A percentile compares a stretch with the other conserved stretches of the same genome.
These are phyloP conservation scores for Gossypium herbaceum DNA, from an alignment of 345 rosid species.

Conservation along the genomic window DNA sequence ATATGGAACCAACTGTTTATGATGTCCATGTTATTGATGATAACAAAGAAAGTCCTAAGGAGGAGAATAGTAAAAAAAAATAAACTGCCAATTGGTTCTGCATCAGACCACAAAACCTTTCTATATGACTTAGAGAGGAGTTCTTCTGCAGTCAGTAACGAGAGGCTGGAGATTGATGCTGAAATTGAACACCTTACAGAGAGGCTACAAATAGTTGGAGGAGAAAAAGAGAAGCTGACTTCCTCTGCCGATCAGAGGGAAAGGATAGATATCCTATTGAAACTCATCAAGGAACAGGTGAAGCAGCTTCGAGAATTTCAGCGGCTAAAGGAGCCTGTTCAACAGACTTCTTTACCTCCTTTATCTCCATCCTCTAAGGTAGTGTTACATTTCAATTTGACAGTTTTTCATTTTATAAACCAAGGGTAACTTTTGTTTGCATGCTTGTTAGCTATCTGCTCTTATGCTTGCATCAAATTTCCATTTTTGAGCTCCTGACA, in stretches of 20 bases:
- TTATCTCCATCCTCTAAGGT: conserved; percentile 36
- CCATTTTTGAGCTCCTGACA: neutral
- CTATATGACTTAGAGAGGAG: conserved; percentile 24
- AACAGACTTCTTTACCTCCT: conserved; percentile 38
- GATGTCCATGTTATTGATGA: conserved; percentile 76
- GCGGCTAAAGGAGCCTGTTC: conserved; percentile 28
- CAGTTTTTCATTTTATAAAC: neutral
- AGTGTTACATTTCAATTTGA: neutral
- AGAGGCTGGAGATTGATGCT: conserved; percentile 39
- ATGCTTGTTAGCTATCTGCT: neutral
- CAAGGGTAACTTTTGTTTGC: neutral
- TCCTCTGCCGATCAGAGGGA: conserved; percentile 34
- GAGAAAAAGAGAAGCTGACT: conserved; percentile 35
- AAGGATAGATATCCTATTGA: conserved; percentile 32
- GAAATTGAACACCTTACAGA: conserved; percentile 57
- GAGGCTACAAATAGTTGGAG: conserved; percentile 39
- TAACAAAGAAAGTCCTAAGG: conserved; percentile 17
- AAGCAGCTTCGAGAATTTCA: conserved; percentile 50
- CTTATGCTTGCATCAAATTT: neutral
- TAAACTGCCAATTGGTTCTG: conserved; percentile 6
- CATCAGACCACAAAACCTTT: conserved; percentile 20
- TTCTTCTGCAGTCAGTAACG: conserved; percentile 36
- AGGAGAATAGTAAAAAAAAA: conserved; percentile 23
- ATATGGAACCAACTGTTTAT: conserved; percentile 43
- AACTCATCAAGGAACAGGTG: conserved; percentile 37